A percentile compares a stretch with the other conserved stretches of the same genome.
Conservation (phyloP, 805 yeast species). For the Nakazawaea wyomingensis region DNA sequence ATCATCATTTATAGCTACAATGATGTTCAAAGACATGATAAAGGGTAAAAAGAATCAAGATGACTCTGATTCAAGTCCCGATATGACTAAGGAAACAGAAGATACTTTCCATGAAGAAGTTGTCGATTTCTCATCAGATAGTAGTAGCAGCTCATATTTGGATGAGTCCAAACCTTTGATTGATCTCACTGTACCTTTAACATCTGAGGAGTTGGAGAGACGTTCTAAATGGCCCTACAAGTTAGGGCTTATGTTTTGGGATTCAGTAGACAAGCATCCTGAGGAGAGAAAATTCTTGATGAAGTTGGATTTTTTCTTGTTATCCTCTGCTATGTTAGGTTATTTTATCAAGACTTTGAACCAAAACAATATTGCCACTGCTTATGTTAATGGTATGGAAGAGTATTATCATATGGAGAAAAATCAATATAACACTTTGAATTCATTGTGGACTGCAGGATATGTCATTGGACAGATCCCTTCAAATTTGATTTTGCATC, state of each 20-base stretch:
- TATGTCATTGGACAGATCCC: constrained; percentile 49
- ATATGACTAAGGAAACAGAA: neutral
- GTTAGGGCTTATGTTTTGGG: constrained; percentile 14
- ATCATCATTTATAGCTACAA: no score
- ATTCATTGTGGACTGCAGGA: constrained; percentile 44
- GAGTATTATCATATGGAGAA: constrained; percentile 36
- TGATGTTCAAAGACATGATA: neutral
- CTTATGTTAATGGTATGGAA: constrained; percentile 43
- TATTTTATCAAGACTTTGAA: constrained; percentile 42
- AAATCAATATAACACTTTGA: constrained; percentile 39
- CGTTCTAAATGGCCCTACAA: neutral
- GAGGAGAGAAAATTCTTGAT: constrained; percentile 26
- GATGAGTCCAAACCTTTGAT: constrained; percentile 5
- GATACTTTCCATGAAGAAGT: neutral
- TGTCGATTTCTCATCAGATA: neutral
- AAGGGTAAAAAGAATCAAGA: neutral
- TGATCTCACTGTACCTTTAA: neutral
- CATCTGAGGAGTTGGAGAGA: neutral
- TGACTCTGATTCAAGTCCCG: neutral
- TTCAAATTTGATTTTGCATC: constrained; percentile 28
- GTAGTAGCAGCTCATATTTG: neutral
- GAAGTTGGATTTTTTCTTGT: constrained; percentile 33
- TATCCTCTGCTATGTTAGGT: constrained; percentile 38
- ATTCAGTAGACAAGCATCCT: constrained; percentile 25
- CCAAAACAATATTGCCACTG: constrained; percentile 36